Percentiles rank a stretch among this genome's conserved stretches.
Conservation (phyloP, 75 land plant genomes). For the Larix kaempferi region DNA sequence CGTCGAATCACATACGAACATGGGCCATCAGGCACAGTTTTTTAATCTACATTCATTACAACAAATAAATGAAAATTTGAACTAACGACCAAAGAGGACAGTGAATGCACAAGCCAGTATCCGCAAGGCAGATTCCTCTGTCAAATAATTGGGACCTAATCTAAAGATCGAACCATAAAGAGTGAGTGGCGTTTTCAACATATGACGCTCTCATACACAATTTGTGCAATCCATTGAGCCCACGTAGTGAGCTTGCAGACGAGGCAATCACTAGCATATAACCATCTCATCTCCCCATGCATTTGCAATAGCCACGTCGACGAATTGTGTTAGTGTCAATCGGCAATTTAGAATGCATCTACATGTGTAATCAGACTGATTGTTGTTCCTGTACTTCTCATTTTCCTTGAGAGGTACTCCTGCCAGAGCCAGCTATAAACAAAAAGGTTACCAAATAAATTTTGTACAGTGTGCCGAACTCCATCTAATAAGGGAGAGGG, state of each 20-base stretch:
- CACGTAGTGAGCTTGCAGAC: not conserved
- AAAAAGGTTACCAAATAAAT: constrained; percentile 6
- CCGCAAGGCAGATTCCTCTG: constrained; percentile 5
- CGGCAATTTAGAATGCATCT: constrained; percentile 3
- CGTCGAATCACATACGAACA: not conserved
- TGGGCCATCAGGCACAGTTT: not conserved
- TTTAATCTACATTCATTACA: constrained; percentile 11
- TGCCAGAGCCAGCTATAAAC: constrained; percentile 9
- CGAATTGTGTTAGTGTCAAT: constrained; percentile 10
- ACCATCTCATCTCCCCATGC: not conserved
- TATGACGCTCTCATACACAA: not conserved
- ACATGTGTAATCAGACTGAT: constrained; percentile 2
- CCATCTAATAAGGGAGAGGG: constrained; percentile 8
- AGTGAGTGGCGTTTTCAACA: not conserved
- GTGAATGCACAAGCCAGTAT: not conserved
- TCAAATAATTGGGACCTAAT: constrained; percentile 11
- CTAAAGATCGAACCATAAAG: constrained; percentile 3
- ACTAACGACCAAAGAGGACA: not conserved
- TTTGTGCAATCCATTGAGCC: not conserved
- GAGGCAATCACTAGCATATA: constrained; percentile 5
- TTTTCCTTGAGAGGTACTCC: constrained; percentile 1
- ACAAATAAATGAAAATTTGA: not conserved
- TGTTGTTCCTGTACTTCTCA: not conserved
- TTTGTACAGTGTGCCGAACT: constrained; percentile 3
- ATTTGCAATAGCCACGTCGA: constrained; percentile 1